Evolutionary conservation across 2,329 filamentous ascomycete species (phyloP), one percentile per base, ranked within the genome.

Genomic region (Alternaria ventricosa): DNA sequence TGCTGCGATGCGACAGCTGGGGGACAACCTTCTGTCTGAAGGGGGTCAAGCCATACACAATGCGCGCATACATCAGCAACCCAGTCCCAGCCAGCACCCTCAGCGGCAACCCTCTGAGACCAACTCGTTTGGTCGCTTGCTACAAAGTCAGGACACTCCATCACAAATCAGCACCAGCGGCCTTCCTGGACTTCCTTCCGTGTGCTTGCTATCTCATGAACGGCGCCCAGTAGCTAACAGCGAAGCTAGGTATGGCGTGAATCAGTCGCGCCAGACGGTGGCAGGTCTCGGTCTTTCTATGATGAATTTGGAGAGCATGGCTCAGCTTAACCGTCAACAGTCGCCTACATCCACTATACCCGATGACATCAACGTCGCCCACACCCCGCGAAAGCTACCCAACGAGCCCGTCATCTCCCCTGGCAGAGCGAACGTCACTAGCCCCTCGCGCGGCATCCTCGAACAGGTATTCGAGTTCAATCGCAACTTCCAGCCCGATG

Each of bases 141-240:
- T 71, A 60, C 68, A 70, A 54, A 63, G 65, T 61, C 66, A 66
- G 63, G 69, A 71, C 51, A 62, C 63, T 56, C 68, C 72, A 44
- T 76, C 75, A 70, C 79, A 75, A 60, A 55, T 67, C 63, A 78
- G 73, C 66, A 70, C 73, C 1, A 75, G 76, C 65, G 76, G 73
- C 28, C 67, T 80, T 30, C 78, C 78, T 51, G 73, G 73, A 60
- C 66, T 80, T 44, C 79, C 79, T 47, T 80, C 78, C 8, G 69
- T 80, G 61, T 80, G 79, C 69, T 70, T 78, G 58, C 68, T 80
- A 57, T 78, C 78, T 61, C 70, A 76, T 65, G 76, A 79, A 62
- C 69, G 70, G 56, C 73, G 69, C 59, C 70, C 73, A 67, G 65
- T 67, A 54, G 56, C 72, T 69, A 67, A 74, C 67, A 62, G 47